Evolutionary conservation across 306 rosid species (phyloP).

Genomic region (Lotus japonicus): DNA sequence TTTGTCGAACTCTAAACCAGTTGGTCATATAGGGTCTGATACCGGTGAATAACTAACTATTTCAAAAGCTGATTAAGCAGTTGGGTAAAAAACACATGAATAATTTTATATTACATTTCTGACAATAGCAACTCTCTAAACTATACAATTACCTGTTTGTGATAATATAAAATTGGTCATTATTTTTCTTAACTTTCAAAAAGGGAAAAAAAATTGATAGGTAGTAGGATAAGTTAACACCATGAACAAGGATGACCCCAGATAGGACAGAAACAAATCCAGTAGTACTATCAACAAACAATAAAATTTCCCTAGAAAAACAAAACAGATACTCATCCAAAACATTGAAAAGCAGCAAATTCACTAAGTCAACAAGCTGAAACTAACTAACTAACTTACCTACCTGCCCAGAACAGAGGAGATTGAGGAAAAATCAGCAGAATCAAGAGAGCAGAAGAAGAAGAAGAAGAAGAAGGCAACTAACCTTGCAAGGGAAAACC

Average conservation of each 20-base stretch:
- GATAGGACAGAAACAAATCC: background rate
- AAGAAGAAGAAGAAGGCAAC: conserved; percentile 1
- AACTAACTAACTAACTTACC: background rate
- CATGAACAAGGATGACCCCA: conserved; percentile 11
- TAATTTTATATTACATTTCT: no score
- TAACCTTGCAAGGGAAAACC: conserved; percentile 34
- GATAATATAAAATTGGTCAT: background rate
- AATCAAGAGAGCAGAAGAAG: background rate
- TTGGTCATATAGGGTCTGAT: no score
- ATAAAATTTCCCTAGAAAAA: background rate
- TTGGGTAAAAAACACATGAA: no score
- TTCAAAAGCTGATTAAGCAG: no score
- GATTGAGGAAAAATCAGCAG: background rate
- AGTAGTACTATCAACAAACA: background rate
- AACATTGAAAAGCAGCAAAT: background rate
- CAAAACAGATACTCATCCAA: background rate
- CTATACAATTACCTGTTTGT: background rate
- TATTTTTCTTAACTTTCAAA: background rate
- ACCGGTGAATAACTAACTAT: no score
- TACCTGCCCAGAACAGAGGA: background rate
- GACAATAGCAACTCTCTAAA: background rate
- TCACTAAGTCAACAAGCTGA: background rate
- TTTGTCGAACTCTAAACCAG: no score
- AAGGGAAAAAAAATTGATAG: no score
- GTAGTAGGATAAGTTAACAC: no score